Percentiles rank a stretch among this genome's conserved stretches.
Evolutionary conservation across 164 flowering plant species (phyloP).

Genomic region (Piper betle): DNA sequence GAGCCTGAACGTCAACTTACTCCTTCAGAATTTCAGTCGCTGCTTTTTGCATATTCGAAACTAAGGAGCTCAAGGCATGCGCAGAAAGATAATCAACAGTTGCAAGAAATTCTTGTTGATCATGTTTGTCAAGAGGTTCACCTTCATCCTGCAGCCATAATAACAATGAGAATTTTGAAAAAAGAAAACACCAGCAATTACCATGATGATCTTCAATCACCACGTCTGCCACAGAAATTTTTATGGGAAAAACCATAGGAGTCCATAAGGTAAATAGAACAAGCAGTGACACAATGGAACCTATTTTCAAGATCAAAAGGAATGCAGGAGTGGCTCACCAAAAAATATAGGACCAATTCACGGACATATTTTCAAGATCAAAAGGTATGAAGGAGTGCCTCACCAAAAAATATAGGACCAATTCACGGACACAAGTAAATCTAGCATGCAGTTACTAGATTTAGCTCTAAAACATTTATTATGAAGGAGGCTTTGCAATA

Average conservation of each 20-base stretch:
- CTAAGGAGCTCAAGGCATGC: constrained; percentile 37
- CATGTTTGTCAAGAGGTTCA: constrained; percentile 43
- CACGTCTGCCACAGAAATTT: background rate
- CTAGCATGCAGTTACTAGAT: no score
- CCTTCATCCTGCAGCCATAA: constrained; percentile 46
- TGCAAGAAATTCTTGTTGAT: constrained; percentile 62
- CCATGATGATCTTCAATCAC: background rate
- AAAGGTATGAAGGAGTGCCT: no score
- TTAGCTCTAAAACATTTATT: no score
- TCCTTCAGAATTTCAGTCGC: constrained; percentile 57
- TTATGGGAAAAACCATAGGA: background rate
- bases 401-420: no score
- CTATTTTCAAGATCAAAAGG: no score
- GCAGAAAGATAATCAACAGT: constrained; percentile 66
- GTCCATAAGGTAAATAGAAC: background rate
- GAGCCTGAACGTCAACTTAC: constrained; percentile 22
- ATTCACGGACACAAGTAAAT: no score
- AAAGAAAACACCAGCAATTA: no score
- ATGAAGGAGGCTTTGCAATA: no score
- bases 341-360: no score
- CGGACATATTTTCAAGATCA: no score
- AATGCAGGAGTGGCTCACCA: no score
- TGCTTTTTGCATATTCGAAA: constrained; percentile 49
- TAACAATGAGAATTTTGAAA: background rate
- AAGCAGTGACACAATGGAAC: background rate